Evolutionary conservation across 257 asterid genomes (phyloP).

Genomic region (Przewalskia tangutica): DNA sequence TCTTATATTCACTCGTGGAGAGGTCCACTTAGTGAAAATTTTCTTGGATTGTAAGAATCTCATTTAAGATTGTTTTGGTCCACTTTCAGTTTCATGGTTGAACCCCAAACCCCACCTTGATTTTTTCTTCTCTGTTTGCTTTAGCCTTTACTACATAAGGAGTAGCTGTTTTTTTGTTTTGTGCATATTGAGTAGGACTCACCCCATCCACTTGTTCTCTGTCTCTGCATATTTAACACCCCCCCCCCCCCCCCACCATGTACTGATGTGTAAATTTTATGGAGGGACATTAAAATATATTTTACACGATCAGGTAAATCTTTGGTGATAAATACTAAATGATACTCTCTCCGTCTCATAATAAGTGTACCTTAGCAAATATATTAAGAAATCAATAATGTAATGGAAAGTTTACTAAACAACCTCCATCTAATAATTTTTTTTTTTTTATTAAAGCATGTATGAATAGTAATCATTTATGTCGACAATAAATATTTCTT

Average conservation of each 20-base stretch:
- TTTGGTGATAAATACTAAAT: too few species aligned
- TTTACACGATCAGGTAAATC: too few species aligned
- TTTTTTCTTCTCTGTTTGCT: conserved; percentile 9
- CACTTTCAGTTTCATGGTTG: not conserved
- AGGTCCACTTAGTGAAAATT: not conserved
- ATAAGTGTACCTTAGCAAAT: too few species aligned
- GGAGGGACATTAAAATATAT: not conserved
- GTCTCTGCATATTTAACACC: not conserved
- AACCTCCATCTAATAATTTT: too few species aligned
- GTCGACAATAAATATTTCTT: too few species aligned
- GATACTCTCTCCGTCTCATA: too few species aligned
- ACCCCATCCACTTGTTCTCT: conserved; percentile 8
- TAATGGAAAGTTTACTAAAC: too few species aligned
- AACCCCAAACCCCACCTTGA: conserved; percentile 5
- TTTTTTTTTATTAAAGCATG: too few species aligned
- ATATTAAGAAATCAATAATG: too few species aligned
- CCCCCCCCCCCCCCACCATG: not conserved
- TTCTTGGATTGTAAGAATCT: not conserved
- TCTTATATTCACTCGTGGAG: not conserved
- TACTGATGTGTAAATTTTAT: not conserved
- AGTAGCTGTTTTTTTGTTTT: not conserved
- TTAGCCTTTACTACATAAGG: not conserved
- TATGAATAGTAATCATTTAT: too few species aligned
- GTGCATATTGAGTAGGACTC: not conserved
- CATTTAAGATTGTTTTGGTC: not conserved